phyloP scores from a whole-genome alignment of 2,329 filamentous ascomycete genomes.

The Didymella arachidicola region DNA sequence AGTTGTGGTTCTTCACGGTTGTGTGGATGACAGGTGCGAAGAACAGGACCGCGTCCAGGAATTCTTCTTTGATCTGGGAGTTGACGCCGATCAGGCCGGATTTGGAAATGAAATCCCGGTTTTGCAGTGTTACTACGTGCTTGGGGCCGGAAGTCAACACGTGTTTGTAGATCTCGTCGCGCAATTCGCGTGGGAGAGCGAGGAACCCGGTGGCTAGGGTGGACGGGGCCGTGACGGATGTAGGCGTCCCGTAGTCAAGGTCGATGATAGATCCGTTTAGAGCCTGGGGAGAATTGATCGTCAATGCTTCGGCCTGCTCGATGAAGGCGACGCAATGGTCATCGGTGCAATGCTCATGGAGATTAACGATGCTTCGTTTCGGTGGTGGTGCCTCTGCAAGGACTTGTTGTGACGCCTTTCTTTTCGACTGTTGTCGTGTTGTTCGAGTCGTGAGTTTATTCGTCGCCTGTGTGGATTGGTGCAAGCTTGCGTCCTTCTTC shows the following conservation, averaged over 20 bases:
- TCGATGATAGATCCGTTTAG: neutral
- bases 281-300: neutral
- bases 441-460: neutral
- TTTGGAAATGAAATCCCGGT: constrained; percentile 19
- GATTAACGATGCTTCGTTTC: neutral
- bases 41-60: constrained; percentile 25
- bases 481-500: neutral
- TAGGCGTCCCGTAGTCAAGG: neutral
- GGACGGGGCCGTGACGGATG: neutral
- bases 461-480: neutral
- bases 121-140: constrained; percentile 10
- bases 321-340: neutral
- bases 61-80: constrained; percentile 25
- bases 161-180: constrained; percentile 30
- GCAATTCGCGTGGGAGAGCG: constrained; percentile 26
- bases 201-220: constrained; percentile 24
- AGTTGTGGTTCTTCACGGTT: constrained; percentile 30
- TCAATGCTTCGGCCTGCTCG: neutral
- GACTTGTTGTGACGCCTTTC: neutral
- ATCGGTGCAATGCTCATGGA: neutral
- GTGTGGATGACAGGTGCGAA: constrained; percentile 22
- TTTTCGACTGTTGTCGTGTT: neutral
- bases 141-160: constrained; percentile 12
- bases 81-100: constrained; percentile 24
- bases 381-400: neutral